Evolutionary conservation across 148 eudicot genomes (phyloP).

Genomic region (Polygonum aviculare): DNA sequence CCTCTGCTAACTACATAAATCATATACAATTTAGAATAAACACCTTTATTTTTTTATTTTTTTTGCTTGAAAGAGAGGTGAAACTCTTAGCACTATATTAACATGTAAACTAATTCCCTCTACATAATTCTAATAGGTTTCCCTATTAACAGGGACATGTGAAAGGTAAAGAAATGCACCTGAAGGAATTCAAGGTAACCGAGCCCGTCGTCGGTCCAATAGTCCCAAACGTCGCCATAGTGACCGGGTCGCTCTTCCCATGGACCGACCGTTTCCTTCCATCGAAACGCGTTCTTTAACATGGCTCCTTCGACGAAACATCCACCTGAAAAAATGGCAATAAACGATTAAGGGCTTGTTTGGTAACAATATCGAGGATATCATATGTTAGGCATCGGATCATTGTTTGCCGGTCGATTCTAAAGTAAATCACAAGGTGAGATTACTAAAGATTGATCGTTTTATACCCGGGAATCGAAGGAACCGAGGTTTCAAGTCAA

Average conservation of each 20-base stretch:
- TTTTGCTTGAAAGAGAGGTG: too few relatives aligned
- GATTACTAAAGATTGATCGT: not conserved
- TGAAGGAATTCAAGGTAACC: slow-evolving; percentile 62
- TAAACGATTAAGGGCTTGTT: not conserved
- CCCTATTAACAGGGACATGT: not conserved
- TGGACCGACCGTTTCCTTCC: slow-evolving; percentile 82
- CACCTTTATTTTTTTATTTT: slow-evolving; percentile 3
- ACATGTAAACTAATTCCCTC: too few relatives aligned
- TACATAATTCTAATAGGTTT: not conserved
- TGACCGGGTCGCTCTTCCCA: slow-evolving; percentile 88
- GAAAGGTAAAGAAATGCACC: not conserved
- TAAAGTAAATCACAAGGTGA: not conserved
- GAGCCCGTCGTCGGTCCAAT: slow-evolving; percentile 70
- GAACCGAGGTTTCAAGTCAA: slow-evolving; percentile 69
- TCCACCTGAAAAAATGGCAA: slow-evolving; percentile 39
- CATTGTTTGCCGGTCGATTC: not conserved
- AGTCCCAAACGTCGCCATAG: slow-evolving; percentile 59
- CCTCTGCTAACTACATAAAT: slow-evolving; percentile 66
- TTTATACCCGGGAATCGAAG: slow-evolving; percentile 59
- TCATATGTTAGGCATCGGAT: too few relatives aligned
- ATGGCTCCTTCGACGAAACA: slow-evolving; percentile 77
- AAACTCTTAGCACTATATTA: too few relatives aligned
- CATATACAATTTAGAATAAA: not conserved
- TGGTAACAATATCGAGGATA: too few relatives aligned
- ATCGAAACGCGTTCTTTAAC: slow-evolving; percentile 66